A percentile compares a stretch with the other conserved stretches of the same genome.
Evolutionary conservation across 805 yeast genomes (phyloP).

Genomic region (Saccharomycopsis sp.): DNA sequence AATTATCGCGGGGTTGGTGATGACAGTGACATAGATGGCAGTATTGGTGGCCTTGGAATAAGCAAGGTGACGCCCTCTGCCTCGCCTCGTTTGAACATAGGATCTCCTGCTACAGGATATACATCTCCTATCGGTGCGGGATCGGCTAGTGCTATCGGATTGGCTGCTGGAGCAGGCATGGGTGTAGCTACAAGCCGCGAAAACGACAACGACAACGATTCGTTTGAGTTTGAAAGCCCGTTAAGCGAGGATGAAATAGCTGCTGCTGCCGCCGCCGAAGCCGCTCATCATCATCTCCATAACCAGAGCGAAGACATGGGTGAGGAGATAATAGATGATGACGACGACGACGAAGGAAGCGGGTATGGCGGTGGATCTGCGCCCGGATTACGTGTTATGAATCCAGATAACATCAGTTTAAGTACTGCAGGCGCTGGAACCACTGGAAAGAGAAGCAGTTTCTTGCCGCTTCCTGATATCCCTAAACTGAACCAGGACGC

Average conservation of each 20-base stretch:
- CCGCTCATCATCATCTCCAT: neutral
- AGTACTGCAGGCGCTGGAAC: slow-evolving; percentile 2
- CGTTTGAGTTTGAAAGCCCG: neutral
- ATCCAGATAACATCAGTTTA: slow-evolving; percentile 19
- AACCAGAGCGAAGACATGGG: neutral
- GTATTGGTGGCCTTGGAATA: slow-evolving; percentile 1
- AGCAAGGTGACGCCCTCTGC: slow-evolving; percentile 1
- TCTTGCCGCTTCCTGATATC: neutral
- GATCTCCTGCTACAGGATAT: neutral
- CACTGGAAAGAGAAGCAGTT: slow-evolving; percentile 1
- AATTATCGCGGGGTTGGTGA: neutral
- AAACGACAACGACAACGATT: neutral
- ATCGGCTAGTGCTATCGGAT: neutral
- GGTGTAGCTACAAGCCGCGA: neutral
- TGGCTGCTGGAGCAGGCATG: slow-evolving; percentile 1
- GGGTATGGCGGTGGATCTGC: slow-evolving; percentile 9
- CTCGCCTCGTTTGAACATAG: neutral
- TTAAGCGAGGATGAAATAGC: neutral
- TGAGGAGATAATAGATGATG: neutral
- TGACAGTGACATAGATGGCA: neutral
- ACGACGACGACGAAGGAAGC: neutral
- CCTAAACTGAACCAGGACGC: neutral
- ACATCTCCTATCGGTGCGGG: neutral
- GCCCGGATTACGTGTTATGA: slow-evolving; percentile 19
- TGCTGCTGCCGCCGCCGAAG: neutral